Conservation (phyloP, 441 rosid species). For the Sinapis alba region DNA sequence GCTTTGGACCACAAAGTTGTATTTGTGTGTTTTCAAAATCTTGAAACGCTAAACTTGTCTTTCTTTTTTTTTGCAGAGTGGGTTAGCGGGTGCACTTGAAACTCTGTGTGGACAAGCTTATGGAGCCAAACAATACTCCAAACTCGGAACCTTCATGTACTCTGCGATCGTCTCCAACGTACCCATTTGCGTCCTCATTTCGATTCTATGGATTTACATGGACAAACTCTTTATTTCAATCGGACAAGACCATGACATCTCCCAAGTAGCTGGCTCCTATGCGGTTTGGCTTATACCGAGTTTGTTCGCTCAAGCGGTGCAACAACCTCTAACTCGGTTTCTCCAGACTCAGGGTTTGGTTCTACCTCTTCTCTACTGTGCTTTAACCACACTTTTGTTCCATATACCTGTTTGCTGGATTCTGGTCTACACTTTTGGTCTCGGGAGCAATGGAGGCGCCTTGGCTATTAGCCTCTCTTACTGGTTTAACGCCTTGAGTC, state of each 20-base stretch:
- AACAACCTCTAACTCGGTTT: conserved; percentile 37
- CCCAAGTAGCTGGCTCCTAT: conserved; percentile 34
- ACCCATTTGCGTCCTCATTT: conserved; percentile 26
- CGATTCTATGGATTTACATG: conserved; percentile 31
- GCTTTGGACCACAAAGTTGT: neutral
- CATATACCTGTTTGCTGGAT: conserved; percentile 26
- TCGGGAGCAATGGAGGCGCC: conserved; percentile 40
- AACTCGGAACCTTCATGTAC: conserved; percentile 34
- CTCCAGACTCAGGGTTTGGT: conserved; percentile 39
- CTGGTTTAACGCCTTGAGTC: conserved; percentile 28
- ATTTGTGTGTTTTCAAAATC: neutral
- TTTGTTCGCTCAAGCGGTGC: conserved; percentile 33
- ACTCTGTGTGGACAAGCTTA: conserved; percentile 43
- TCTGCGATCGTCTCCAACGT: conserved; percentile 32
- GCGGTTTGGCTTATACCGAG: conserved; percentile 32
- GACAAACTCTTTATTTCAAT: conserved; percentile 24
- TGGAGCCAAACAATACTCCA: conserved; percentile 36
- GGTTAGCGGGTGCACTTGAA: conserved; percentile 40
- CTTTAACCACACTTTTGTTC: conserved; percentile 25
- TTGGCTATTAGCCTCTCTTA: conserved; percentile 36
- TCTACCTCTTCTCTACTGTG: conserved; percentile 34
- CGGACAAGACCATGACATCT: conserved; percentile 41
- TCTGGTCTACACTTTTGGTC: conserved; percentile 28
- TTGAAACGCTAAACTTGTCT: neutral
- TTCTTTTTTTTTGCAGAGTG: conserved; percentile 4